phyloP scores from a whole-genome alignment of 31 red algal species.

The Porphyra umbilicalis region DNA sequence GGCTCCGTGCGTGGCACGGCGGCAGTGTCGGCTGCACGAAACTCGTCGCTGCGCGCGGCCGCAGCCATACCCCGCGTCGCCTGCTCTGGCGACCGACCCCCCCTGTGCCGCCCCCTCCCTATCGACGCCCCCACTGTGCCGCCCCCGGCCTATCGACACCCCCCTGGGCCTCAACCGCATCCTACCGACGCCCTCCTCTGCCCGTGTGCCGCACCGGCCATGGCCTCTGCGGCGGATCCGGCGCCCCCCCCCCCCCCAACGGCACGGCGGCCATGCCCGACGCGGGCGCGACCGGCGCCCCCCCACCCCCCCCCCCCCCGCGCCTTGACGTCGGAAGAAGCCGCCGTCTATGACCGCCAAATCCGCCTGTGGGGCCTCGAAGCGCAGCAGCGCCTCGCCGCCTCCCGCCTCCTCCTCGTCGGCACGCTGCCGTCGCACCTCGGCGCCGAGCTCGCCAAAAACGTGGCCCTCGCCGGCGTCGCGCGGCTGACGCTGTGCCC shows the following conservation, averaged over 20 bases:
- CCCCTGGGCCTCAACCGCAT: no score
- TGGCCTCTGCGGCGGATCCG: background rate
- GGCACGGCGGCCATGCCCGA: background rate
- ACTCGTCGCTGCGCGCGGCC: no score
- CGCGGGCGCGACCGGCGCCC: background rate
- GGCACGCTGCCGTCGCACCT: conserved; percentile 26
- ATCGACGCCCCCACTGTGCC: no score
- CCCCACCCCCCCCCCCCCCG: conserved; percentile 9
- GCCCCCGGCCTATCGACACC: no score
- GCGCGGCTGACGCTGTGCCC: conserved; percentile 30
- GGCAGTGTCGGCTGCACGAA: no score
- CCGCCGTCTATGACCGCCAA: conserved; percentile 83
- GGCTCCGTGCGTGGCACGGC: no score
- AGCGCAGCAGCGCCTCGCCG: conserved; percentile 56
- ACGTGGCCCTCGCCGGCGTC: conserved; percentile 79
- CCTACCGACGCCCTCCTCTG: no score
- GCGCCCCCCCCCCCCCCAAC: background rate
- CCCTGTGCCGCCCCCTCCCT: no score
- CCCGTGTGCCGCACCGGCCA: no score
- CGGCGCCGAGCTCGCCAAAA: conserved; percentile 76
- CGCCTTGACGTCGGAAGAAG: conserved; percentile 47
- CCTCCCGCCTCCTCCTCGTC: conserved; percentile 43
- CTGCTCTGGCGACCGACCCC: no score
- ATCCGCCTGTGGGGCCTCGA: conserved; percentile 88
- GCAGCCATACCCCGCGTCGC: no score